A percentile compares a stretch with the other conserved stretches of the same genome.
Evolutionary conservation across 305 asterid genomes (phyloP).

Genomic region (Fraxinus nigra): DNA sequence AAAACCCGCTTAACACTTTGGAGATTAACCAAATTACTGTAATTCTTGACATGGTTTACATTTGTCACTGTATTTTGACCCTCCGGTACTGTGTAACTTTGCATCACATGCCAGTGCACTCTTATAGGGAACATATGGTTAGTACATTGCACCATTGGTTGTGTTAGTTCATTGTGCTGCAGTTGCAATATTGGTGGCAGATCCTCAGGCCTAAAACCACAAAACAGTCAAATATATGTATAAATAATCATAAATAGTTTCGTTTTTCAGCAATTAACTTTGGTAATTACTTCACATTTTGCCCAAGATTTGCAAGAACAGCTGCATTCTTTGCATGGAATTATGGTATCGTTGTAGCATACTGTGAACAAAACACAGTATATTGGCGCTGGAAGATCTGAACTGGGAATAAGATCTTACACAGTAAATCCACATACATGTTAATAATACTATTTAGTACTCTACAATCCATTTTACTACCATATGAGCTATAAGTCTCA

Average conservation of each 20-base stretch:
- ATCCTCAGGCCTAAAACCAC: slow-evolving; percentile 39
- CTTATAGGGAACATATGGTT: slow-evolving; percentile 73
- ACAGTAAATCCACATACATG: neutral
- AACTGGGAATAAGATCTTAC: slow-evolving; percentile 53
- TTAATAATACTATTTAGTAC: neutral
- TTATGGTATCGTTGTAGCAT: slow-evolving; percentile 52
- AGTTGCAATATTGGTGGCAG: slow-evolving; percentile 44
- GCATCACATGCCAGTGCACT: slow-evolving; percentile 82
- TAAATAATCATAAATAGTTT: neutral
- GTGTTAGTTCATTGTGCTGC: slow-evolving; percentile 33
- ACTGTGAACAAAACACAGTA: slow-evolving; percentile 81
- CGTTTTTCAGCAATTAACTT: neutral
- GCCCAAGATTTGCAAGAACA: slow-evolving; percentile 53
- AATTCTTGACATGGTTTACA: slow-evolving; percentile 49
- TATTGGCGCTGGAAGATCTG: slow-evolving; percentile 53
- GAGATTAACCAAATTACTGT: slow-evolving; percentile 58
- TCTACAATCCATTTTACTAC: neutral
- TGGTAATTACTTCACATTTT: slow-evolving; percentile 42
- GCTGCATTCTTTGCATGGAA: slow-evolving; percentile 67
- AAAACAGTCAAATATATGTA: neutral
- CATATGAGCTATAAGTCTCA: neutral
- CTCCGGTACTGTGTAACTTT: slow-evolving; percentile 71
- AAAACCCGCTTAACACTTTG: slow-evolving; percentile 52
- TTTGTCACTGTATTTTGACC: slow-evolving; percentile 60
- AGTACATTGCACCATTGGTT: slow-evolving; percentile 50